A percentile compares a stretch with the other conserved stretches of the same genome.
phyloP scores from a whole-genome alignment of 75 land plant genomes.

The Selaginella tamariscina region DNA sequence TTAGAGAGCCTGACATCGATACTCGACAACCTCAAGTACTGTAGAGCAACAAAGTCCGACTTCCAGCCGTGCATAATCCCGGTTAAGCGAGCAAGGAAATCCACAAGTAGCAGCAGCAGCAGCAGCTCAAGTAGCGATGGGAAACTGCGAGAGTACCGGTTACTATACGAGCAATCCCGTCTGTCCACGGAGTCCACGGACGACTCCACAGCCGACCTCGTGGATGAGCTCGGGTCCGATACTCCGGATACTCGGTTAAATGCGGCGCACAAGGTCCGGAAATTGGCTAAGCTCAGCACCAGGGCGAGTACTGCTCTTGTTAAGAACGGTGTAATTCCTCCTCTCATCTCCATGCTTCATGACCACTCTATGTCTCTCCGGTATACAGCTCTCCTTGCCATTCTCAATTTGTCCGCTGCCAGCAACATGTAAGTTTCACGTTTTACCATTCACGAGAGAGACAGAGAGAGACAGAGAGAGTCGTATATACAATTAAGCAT shows the following conservation, averaged over 20 bases:
- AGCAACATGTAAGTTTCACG: slow-evolving; percentile 5
- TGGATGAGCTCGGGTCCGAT: background rate
- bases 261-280: background rate
- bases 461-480: too few relatives aligned
- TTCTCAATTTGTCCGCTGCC: background rate
- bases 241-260: background rate
- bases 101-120: background rate
- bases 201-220: background rate
- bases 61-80: background rate
- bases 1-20: background rate
- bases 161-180: background rate
- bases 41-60: background rate
- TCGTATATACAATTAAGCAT: background rate
- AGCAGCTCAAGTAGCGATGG: background rate
- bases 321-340: background rate
- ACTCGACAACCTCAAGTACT: background rate
- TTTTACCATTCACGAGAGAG: too few relatives aligned
- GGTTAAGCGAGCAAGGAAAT: background rate
- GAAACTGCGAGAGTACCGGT: background rate
- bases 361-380: background rate
- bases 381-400: background rate
- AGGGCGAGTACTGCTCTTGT: background rate
- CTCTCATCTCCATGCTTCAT: background rate
- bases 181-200: background rate
- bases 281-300: background rate